Base-by-base conservation (phyloP, 2,329 filamentous ascomycete species). In the Corinectria fuckeliana region DNA sequence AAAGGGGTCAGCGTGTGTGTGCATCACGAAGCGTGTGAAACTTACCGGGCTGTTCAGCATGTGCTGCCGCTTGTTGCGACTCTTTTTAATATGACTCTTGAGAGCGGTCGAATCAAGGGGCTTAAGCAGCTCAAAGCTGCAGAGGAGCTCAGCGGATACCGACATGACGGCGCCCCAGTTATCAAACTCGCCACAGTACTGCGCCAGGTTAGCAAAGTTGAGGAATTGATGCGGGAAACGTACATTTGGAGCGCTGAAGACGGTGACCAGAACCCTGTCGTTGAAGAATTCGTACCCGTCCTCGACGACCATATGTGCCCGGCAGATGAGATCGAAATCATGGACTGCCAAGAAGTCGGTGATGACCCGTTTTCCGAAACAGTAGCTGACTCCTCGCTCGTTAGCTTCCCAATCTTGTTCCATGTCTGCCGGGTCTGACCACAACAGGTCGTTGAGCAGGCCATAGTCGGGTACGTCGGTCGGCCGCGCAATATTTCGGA, bases 161-260 rank as follows among this genome's bases (percentile, higher is more conserved):
- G 94, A 97, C 95, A 99, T 99, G 67, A 98, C 93, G 13, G 95
- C 95, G 18, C 95, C 95, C 92, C 95, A 98, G 65, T 99, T 99
- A 75, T 99, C 95, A 68, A 99, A 99, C 76, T 99, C 95, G 67
- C 95, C 95, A 71, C 95, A 99, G 73, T 99, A 98, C 91, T 96
- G 65, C 34, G 32, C 38, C 30, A 23, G n/a, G 69, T 76, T 69
- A 78, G 74, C 56, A 61, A 57, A 44, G 49, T 42, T 20, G 13
- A 26, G 20, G 5, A 59, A n/a, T 1, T 6, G 18, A 26, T 28
- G 9, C 8, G 21, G 34, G 14, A 48, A 10, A 85, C 92, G 85
- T 82, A 96, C 93, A 72, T 99, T 99, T 23, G 95, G 95, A 49
- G 95, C 95, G 64, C 93, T 97, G 75, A 99, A 99, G 1, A 99